Evolutionary conservation across 345 rosid species (phyloP), one percentile per base, ranked within the genome.

Genomic region (Syzygium oleosum): DNA sequence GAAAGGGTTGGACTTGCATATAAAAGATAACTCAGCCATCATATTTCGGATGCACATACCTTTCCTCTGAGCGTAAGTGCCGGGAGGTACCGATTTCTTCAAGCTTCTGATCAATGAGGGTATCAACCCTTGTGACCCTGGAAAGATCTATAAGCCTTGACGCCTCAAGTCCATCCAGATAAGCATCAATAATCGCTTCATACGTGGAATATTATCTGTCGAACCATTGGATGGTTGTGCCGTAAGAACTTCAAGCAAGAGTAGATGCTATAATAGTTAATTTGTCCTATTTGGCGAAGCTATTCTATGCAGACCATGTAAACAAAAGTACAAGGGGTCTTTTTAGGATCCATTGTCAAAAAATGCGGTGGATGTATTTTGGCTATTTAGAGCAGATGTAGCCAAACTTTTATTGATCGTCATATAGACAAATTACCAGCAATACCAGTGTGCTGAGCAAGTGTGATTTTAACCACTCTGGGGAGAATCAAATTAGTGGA

Each of bases 61-160:
- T 87, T 87, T 87, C 85, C 85, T 73, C 51, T 25, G 19, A 87
- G 85, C 79, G 51, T 52, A 52, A 87, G 88, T 7, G 88, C 88
- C 27, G 79, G 61, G 31, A 84, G 41, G 65, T 87, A 43, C 85
- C 73, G 1, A 53, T 87, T 84, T 79, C 80, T 63, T 85, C 68
- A 23, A 29, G 51, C 86, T 52, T 85, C 51, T 85, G 53, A 55
- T 85, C 68, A 38, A 85, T 52, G 63, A 85, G 86, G 49, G n/a
- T 54, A 34, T 85, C 51, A 9, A 54, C 86, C 58, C 68, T 85
- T 12, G 68, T 34, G 41, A 54, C 68, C 86, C 51, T 54, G 29
- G 86, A 85, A 49, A 85, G 68, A 85, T 85, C 68, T 23, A 34
- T 23, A 6, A 52, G 65, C 63, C 86, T 51, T 27, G 86, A 85